Evolutionary conservation across 805 yeast genomes (phyloP).

Genomic region (Saccharomycopsis schoenii): DNA sequence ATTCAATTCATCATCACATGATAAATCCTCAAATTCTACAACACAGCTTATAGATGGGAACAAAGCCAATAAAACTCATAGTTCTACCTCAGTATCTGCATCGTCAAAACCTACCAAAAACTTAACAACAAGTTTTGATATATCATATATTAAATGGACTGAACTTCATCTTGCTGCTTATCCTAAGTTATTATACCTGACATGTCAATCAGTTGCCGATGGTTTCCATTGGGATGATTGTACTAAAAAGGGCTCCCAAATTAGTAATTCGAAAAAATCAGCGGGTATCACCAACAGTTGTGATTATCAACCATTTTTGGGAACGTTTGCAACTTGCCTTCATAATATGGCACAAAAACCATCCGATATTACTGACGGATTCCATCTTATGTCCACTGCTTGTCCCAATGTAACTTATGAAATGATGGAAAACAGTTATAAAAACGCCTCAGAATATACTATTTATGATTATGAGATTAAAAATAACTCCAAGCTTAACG

Average conservation of each 20-base stretch:
- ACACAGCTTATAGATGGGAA: background rate
- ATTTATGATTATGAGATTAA: slow-evolving; percentile 5
- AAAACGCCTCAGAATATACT: slow-evolving; percentile 14
- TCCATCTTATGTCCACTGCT: background rate
- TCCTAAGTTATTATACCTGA: background rate
- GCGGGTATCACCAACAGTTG: background rate
- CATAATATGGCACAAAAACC: background rate
- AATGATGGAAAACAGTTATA: background rate
- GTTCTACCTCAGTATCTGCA: background rate
- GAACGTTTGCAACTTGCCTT: slow-evolving; percentile 9
- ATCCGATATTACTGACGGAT: background rate
- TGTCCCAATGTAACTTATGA: slow-evolving; percentile 10
- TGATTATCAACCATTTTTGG: slow-evolving; percentile 4
- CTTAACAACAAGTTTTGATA: background rate
- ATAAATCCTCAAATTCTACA: background rate
- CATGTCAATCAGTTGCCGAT: background rate
- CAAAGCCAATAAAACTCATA: background rate
- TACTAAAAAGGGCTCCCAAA: background rate
- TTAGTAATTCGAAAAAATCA: background rate
- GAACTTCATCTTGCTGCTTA: background rate
- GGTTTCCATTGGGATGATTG: background rate
- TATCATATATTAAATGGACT: background rate
- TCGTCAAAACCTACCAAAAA: background rate
- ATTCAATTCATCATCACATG: no score
- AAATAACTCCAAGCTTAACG: background rate